Base-by-base conservation (phyloP, 2,329 filamentous ascomycete genomes). In the Fusarium foetens region DNA sequence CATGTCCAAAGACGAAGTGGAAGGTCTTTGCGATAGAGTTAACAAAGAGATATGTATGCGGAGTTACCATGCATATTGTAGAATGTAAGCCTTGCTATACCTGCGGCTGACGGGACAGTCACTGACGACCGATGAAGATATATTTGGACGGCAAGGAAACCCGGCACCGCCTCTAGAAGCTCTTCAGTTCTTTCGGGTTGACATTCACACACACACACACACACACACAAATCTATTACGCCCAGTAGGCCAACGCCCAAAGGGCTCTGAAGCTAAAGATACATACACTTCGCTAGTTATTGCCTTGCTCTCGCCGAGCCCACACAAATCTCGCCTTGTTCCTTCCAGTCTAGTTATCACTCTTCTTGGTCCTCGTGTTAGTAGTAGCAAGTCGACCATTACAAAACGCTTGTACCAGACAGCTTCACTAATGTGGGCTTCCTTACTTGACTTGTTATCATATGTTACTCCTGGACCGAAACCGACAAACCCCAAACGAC, bases 251-350 rank as follows among this genome's bases (percentile, higher is more conserved):
- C 55, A 27, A 27, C 27, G 27, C 6, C 27, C 27, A 27, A 27
- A 27, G 27, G 27, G 27, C 27, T 27, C 27, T 66, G 29, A 60
- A 66, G 55, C 49, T 65, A 65, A 60, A 8, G 27, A 27, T 27
- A 27, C 27, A 27, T 27, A 27, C 27, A 27, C 7, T 8, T 27
- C 27, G 27, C 63, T 41, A 53, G 51, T 61, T 39, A 35, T 61
- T 45, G 36, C 63, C 57, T 66, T 61, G 43, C 39, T 66, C 57
- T 57, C 36, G 43, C 45, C 36, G 46, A 52, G 38, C 41, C 19
- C 42, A 48, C 49, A 27, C 17, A 16, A 36, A 8, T 60, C 46
- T 51, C 29, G 31, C 38, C 46, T 52, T 52, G 23, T 60, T 45
- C n/a, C 16, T 43, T 38, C 45, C 31, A 41, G 57, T 52, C 46